Percentiles rank a stretch among this genome's conserved stretches.
Evolutionary conservation across 2,329 filamentous ascomycete genomes (phyloP).

Genomic region (Monilinia laxa): DNA sequence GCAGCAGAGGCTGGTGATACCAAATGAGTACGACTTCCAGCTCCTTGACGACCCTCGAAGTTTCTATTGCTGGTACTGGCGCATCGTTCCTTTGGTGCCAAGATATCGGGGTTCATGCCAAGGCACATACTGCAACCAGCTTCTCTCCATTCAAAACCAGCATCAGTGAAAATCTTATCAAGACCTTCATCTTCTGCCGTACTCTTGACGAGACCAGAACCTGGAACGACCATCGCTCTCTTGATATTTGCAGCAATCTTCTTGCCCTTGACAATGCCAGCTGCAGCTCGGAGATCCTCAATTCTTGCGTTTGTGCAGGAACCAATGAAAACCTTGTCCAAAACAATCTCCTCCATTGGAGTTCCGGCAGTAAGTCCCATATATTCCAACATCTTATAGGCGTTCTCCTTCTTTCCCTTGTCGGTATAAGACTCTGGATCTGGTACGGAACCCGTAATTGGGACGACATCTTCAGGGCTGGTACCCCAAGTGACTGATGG

Average conservation of each 20-base stretch:
- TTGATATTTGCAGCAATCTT: conserved; percentile 87
- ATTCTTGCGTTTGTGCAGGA: conserved; percentile 98
- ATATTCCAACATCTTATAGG: conserved; percentile 83
- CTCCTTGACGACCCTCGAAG: conserved; percentile 94
- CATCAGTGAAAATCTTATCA: conserved; percentile 86
- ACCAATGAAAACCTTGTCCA: conserved; percentile 98
- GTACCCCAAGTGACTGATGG: conserved; percentile 97
- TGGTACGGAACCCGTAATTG: conserved; percentile 88
- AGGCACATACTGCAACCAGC: conserved; percentile 99
- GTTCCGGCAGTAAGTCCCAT: conserved; percentile 90
- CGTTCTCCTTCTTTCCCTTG: conserved; percentile 76
- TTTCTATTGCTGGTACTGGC: conserved; percentile 96
- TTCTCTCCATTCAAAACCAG: conserved; percentile 97
- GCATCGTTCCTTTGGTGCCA: conserved; percentile 87
- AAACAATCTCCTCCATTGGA: conserved; percentile 82
- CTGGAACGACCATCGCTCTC: conserved; percentile 93
- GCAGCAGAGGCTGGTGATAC: conserved; percentile 98
- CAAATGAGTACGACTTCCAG: conserved; percentile 84
- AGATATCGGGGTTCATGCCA: conserved; percentile 98
- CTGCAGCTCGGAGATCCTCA: conserved; percentile 87
- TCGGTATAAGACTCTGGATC: conserved; percentile 83
- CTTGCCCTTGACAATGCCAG: conserved; percentile 80
- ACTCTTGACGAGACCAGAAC: conserved; percentile 89
- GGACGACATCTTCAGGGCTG: conserved; percentile 92
- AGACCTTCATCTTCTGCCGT: conserved; percentile 90